Percentiles rank a stretch among this genome's conserved stretches.
phyloP scores from a whole-genome alignment of 345 rosid genomes.

The Brassica juncea region DNA sequence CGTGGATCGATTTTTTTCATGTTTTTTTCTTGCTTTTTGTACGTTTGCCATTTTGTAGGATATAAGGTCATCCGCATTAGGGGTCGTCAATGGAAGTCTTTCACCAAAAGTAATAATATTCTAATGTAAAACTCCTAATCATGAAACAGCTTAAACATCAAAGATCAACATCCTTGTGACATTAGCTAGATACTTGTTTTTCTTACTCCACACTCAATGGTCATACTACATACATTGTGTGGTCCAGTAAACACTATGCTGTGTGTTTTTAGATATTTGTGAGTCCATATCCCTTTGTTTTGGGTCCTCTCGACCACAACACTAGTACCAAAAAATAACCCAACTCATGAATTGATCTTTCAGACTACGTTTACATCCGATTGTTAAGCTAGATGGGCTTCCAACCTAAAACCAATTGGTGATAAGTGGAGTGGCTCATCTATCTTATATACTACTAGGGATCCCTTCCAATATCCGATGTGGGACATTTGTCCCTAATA shows the following conservation, averaged over 20 bases:
- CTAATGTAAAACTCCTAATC: neutral
- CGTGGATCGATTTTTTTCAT: neutral
- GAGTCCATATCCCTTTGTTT: conserved; percentile 8
- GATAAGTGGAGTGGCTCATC: no score
- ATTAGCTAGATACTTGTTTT: conserved; percentile 28
- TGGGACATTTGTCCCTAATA: no score
- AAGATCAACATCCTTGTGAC: conserved; percentile 26
- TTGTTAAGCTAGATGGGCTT: no score
- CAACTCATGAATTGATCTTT: conserved; percentile 30
- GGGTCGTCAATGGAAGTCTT: no score
- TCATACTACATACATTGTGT: conserved; percentile 28
- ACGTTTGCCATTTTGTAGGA: no score
- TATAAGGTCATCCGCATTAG: no score
- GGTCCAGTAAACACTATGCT: conserved; percentile 24
- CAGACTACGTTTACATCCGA: conserved; percentile 23
- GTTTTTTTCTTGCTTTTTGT: neutral
- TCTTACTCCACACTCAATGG: conserved; percentile 4
- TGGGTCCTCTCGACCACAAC: conserved; percentile 31
- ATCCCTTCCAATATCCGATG: no score
- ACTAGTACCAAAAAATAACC: conserved; percentile 33
- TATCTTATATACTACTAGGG: no score
- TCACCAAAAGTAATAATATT: no score
- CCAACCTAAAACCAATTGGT: no score
- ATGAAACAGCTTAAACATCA: neutral
- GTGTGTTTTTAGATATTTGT: conserved; percentile 20